Conservation (phyloP, 2,329 filamentous ascomycete genomes). For the Aspergillus sp. region DNA sequence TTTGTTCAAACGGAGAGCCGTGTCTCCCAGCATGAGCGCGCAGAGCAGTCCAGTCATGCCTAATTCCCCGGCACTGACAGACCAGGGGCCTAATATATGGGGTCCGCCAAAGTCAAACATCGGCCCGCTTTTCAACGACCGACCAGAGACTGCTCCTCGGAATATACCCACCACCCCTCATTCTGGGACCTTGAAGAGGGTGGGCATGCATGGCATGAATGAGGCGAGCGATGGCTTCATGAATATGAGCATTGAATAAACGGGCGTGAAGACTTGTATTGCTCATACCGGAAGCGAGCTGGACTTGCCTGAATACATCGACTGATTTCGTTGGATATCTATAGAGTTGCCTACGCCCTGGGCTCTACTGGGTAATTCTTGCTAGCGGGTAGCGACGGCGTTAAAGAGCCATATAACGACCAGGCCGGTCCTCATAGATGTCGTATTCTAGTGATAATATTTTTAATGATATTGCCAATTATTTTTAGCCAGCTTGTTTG, state of each 20-base stretch:
- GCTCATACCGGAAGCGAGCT: constrained; percentile 6
- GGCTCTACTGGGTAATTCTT: not conserved
- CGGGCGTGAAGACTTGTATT: not conserved
- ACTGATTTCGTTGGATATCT: not conserved
- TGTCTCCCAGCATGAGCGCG: constrained; percentile 85
- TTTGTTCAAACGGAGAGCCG: constrained; percentile 86
- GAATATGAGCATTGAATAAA: constrained; percentile 92
- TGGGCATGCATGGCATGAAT: constrained; percentile 88
- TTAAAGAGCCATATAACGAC: not conserved
- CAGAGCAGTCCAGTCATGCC: constrained; percentile 82
- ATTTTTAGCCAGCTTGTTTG: not conserved
- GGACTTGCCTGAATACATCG: constrained; percentile 5
- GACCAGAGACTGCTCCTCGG: constrained; percentile 52
- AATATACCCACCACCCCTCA: constrained; percentile 53
- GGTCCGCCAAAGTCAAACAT: constrained; percentile 64
- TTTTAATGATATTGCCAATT: not conserved
- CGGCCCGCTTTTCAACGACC: constrained; percentile 50
- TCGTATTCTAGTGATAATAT: not conserved
- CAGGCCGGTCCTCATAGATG: not conserved
- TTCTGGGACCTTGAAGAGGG: constrained; percentile 51
- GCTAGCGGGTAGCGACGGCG: not conserved
- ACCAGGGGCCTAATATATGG: constrained; percentile 61
- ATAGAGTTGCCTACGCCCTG: not conserved
- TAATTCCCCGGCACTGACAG: constrained; percentile 77
- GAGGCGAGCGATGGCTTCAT: constrained; percentile 95